A percentile compares a stretch with the other conserved stretches of the same genome.
phyloP scores from a whole-genome alignment of 345 rosid genomes.

The Isatis tinctoria region DNA sequence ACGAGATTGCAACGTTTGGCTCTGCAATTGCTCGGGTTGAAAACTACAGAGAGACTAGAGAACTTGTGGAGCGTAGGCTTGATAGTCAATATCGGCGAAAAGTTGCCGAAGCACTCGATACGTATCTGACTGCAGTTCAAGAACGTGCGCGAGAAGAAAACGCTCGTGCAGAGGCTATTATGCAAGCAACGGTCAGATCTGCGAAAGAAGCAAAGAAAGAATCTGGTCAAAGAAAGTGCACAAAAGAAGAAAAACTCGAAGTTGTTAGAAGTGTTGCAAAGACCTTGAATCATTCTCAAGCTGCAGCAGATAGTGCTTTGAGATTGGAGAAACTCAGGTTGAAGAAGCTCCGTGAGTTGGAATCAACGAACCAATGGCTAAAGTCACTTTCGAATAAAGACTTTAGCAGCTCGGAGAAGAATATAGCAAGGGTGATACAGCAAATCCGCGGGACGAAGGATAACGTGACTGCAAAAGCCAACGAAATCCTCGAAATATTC shows the following conservation, averaged over 20 bases:
- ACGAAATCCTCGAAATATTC: conserved; percentile 59
- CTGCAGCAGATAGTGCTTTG: conserved; percentile 57
- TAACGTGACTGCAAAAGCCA: conserved; percentile 68
- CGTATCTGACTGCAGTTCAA: conserved; percentile 58
- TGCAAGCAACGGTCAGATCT: conserved; percentile 59
- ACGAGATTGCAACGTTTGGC: conserved; percentile 43
- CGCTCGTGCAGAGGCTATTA: conserved; percentile 78
- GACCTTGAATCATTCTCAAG: conserved; percentile 59
- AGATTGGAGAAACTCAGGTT: conserved; percentile 56
- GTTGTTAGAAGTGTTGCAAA: conserved; percentile 12
- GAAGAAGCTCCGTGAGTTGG: conserved; percentile 52
- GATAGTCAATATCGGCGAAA: conserved; percentile 78
- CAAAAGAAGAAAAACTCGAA: conserved; percentile 33
- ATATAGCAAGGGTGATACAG: conserved; percentile 50
- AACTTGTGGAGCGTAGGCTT: conserved; percentile 65
- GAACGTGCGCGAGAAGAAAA: conserved; percentile 49
- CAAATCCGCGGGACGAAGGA: conserved; percentile 65
- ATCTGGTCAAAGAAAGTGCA: conserved; percentile 57
- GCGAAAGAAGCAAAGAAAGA: conserved; percentile 70
- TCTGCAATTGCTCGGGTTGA: conserved; percentile 54
- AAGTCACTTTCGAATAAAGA: conserved; percentile 49
- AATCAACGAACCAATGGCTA: conserved; percentile 43
- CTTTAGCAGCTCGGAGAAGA: conserved; percentile 54
- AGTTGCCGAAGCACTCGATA: conserved; percentile 87
- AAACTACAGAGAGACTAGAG: conserved; percentile 57